Evolutionary conservation across 805 yeast genomes (phyloP).

Genomic region (Pichia nanzhaoensis): DNA sequence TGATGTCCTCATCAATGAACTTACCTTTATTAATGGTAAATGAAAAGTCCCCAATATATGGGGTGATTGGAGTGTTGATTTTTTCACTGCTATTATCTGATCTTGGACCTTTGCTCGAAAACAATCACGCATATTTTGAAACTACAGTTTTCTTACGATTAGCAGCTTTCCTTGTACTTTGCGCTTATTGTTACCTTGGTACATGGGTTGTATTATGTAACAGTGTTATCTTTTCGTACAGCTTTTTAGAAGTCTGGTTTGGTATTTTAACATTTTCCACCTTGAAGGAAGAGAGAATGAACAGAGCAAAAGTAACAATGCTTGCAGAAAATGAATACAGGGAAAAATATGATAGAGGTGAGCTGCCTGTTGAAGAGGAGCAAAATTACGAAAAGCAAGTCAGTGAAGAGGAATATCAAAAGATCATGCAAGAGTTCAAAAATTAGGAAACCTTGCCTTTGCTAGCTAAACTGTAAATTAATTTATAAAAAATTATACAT

Average conservation of each 20-base stretch:
- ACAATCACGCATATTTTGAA: slow-evolving; percentile 44
- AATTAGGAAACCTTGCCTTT: slow-evolving; percentile 1
- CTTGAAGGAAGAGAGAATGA: slow-evolving; percentile 56
- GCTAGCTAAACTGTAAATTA: too few species aligned
- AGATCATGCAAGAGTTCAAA: slow-evolving; percentile 27
- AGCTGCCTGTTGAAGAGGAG: slow-evolving; percentile 17
- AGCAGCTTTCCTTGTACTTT: slow-evolving; percentile 41
- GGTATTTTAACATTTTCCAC: slow-evolving; percentile 56
- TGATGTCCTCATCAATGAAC: slow-evolving; percentile 27
- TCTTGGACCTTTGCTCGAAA: slow-evolving; percentile 48
- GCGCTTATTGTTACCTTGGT: slow-evolving; percentile 42
- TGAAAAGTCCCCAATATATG: slow-evolving; percentile 33
- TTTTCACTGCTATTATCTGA: slow-evolving; percentile 43
- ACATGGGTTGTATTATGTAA: slow-evolving; percentile 47
- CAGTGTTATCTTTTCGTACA: slow-evolving; percentile 51
- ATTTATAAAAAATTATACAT: not conserved
- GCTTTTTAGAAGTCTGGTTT: slow-evolving; percentile 65
- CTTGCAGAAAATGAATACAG: slow-evolving; percentile 17
- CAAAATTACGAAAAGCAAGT: slow-evolving; percentile 20
- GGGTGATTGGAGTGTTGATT: slow-evolving; percentile 43
- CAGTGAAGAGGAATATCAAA: slow-evolving; percentile 27
- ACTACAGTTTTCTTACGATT: slow-evolving; percentile 55
- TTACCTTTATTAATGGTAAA: slow-evolving; percentile 29
- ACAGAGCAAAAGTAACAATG: slow-evolving; percentile 34
- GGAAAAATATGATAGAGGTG: slow-evolving; percentile 26